A percentile compares a stretch with the other conserved stretches of the same genome.
phyloP scores from a whole-genome alignment of 169 alveolate species.

The Eimeria necatrix region DNA sequence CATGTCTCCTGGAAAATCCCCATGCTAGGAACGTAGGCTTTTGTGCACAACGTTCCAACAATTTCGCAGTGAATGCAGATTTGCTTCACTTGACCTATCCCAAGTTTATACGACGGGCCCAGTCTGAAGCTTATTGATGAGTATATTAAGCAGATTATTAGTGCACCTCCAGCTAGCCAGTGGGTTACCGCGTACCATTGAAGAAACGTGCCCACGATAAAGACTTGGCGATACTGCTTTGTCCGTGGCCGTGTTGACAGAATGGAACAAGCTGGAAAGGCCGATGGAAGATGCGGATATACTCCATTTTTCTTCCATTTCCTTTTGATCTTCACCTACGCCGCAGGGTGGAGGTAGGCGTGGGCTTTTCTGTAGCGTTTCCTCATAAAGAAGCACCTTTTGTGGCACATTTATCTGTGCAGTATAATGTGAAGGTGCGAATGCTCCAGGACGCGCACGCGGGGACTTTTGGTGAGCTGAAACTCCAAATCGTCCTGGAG shows the following conservation, averaged over 20 bases:
- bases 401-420: conserved; percentile 1
- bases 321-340: background rate
- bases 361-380: conserved; percentile 32
- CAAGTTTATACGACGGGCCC: background rate
- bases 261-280: background rate
- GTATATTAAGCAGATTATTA: background rate
- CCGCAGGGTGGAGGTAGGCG: conserved; percentile 46
- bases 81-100: too few species aligned
- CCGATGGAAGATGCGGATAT: background rate
- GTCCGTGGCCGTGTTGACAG: background rate
- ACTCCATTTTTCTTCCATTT: background rate
- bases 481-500: background rate
- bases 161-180: background rate
- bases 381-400: conserved; percentile 15
- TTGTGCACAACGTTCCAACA: background rate
- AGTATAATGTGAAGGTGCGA: conserved; percentile 14
- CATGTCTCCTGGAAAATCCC: background rate
- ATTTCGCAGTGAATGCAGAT: background rate
- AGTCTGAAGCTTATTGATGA: too few species aligned
- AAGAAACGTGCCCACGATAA: background rate
- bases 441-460: conserved; percentile 6
- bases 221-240: background rate
- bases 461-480: background rate
- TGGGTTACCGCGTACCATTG: background rate
- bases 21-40: background rate